Conservation (phyloP, 2,329 filamentous ascomycete genomes). For the Aspergillus brasiliensis region DNA sequence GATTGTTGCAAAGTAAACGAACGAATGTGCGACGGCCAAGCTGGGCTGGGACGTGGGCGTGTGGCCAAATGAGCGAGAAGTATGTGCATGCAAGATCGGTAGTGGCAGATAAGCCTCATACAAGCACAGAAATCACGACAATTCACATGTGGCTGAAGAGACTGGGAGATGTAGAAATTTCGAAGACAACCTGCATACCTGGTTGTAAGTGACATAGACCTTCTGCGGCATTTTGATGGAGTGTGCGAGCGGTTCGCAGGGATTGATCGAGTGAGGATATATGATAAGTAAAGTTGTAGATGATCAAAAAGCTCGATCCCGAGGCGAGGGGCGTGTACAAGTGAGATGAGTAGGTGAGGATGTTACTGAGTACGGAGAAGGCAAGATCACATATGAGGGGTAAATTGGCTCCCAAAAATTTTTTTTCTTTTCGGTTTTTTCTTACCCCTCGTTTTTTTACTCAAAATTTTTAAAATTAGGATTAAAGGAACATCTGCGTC, state of each 20-base stretch:
- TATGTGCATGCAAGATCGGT: background rate
- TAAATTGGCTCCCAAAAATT: conserved; percentile 8
- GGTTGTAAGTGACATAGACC: conserved; percentile 87
- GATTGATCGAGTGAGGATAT: background rate
- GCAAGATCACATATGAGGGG: conserved; percentile 13
- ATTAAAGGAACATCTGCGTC: conserved; percentile 1
- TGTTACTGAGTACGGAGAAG: background rate
- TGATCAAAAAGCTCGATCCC: background rate
- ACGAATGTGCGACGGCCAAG: background rate
- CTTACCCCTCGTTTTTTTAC: background rate
- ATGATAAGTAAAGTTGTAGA: background rate
- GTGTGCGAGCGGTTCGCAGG: background rate
- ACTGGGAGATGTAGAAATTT: background rate
- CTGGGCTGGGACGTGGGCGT: background rate
- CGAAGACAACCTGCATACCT: conserved; percentile 58
- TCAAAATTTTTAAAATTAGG: too few relatives aligned
- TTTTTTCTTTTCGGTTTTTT: background rate
- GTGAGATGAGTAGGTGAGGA: background rate
- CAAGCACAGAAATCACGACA: background rate
- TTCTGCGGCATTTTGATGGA: conserved; percentile 72
- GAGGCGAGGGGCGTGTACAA: background rate
- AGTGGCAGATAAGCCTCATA: background rate
- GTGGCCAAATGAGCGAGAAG: background rate
- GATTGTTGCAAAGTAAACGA: background rate
- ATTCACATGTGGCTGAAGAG: background rate